Conservation (phyloP, 73 alveolate genomes). For the Tetrahymena borealis region DNA sequence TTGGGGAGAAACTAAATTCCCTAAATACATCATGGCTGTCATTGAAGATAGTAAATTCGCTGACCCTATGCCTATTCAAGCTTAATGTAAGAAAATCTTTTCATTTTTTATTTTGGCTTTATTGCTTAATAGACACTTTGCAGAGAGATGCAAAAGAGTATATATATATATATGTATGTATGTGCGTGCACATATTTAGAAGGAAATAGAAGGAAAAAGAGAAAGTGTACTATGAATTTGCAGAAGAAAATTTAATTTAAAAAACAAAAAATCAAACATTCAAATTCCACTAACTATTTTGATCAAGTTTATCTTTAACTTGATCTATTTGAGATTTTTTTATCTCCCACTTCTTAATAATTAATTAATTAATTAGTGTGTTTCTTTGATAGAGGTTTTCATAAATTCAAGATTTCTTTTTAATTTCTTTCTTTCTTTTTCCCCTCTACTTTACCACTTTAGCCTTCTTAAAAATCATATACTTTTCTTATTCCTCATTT, state of each 20-base stretch:
- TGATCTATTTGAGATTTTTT: background rate
- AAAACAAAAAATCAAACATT: background rate
- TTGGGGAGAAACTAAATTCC: background rate
- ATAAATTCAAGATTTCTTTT: background rate
- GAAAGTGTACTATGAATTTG: background rate
- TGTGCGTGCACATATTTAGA: no score
- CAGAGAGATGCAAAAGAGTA: no score
- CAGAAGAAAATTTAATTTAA: background rate
- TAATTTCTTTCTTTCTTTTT: background rate
- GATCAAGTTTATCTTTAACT: background rate
- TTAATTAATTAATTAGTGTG: background rate
- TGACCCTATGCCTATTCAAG: background rate
- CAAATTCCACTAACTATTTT: no score
- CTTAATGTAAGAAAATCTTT: background rate
- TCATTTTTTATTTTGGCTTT: background rate
- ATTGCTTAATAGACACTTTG: background rate
- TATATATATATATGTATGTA: no score
- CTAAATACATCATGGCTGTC: background rate
- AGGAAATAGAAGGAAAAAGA: background rate
- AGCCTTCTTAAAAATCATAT: no score
- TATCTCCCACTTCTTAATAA: background rate
- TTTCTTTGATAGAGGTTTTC: background rate
- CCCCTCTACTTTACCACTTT: no score
- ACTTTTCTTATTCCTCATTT: no score
- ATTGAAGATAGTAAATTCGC: background rate